Evolutionary conservation across 2,329 filamentous ascomycete genomes (phyloP).

Genomic region (Purpureocillium lavendulum): DNA sequence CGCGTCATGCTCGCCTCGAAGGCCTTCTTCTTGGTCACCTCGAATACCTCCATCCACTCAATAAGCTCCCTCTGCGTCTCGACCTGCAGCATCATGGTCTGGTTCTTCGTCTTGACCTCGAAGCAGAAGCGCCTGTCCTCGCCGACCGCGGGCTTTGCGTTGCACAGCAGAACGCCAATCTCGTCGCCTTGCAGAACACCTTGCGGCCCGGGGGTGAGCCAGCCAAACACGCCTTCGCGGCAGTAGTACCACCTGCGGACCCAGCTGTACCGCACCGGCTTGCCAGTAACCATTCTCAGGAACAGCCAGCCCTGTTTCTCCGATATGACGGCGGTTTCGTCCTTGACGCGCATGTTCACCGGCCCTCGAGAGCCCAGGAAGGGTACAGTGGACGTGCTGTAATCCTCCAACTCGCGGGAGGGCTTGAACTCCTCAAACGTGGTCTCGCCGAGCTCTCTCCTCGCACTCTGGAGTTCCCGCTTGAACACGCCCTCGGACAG

Average conservation of each 20-base stretch:
- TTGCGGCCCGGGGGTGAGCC: constrained; percentile 74
- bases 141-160: constrained; percentile 79
- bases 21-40: constrained; percentile 86
- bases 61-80: constrained; percentile 89
- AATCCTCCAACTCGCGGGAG: constrained; percentile 87
- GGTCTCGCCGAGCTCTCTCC: constrained; percentile 73
- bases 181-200: constrained; percentile 94
- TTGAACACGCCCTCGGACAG: constrained; percentile 76
- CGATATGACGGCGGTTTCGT: constrained; percentile 39
- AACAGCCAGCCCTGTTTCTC: constrained; percentile 97
- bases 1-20: constrained; percentile 63
- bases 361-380: constrained; percentile 69
- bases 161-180: constrained; percentile 90
- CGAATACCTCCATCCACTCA: constrained; percentile 90
- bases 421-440: constrained; percentile 66
- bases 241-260: constrained; percentile 91
- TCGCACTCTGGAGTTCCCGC: constrained; percentile 68
- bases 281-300: constrained; percentile 71
- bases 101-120: constrained; percentile 96
- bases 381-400: constrained; percentile 81
- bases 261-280: constrained; percentile 86
- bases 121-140: constrained; percentile 97
- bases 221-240: constrained; percentile 92
- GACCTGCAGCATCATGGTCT: constrained; percentile 79
- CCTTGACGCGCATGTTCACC: constrained; percentile 50